Base-by-base conservation (phyloP, 768 basidiomycete species). In the Austroboletus eburneus region DNA sequence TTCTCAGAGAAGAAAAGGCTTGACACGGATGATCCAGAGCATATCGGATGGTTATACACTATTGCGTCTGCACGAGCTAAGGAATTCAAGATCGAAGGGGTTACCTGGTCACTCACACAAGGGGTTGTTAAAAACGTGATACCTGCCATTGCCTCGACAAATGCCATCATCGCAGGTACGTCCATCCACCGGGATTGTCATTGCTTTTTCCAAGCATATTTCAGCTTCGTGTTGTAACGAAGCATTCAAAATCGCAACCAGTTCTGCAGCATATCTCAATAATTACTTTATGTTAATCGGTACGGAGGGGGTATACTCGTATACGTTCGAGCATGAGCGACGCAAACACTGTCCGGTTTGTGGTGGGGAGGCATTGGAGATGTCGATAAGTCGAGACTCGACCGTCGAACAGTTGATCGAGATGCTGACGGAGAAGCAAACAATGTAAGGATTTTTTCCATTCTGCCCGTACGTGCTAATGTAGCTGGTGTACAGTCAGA, bases 41-140 rank as follows among this genome's bases (percentile, higher is more conserved):
- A 99, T 61, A 98, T 99, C 46, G 77, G 80, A 34, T 99, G 96
- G 96, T 65, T 98, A 16, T 97, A 87, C 66, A 79, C 79, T 43
- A 65, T 81, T 12, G 96, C 96, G 12, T 72, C 79, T 20, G 75
- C 78, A 17, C 86, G 96, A 42, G 96, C 96, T 4, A 78, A 85
- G 51, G 88, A 94, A 61, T 97, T 94, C 75, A 93, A 91, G 52
- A 98, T 99, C 45, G 92, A 97, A 63, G 96, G 96, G 37, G 94
- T 99, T 16, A 97, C 96, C 9, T 99, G 95, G 92, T 85, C 88
- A 2, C 72, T 94, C 30, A 98, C 96, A 0, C 96, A 99, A 65
- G 96, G 96, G 35, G 96, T 99, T 43, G 96, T 99, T 38, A 99
- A 99, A 78, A 96, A 96, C 58, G 96, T 99, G 68, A 98, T 99